A percentile compares a stretch with the other conserved stretches of the same genome.
Conservation (phyloP, 306 rosid species). For the Cyamopsis tetragonoloba region DNA sequence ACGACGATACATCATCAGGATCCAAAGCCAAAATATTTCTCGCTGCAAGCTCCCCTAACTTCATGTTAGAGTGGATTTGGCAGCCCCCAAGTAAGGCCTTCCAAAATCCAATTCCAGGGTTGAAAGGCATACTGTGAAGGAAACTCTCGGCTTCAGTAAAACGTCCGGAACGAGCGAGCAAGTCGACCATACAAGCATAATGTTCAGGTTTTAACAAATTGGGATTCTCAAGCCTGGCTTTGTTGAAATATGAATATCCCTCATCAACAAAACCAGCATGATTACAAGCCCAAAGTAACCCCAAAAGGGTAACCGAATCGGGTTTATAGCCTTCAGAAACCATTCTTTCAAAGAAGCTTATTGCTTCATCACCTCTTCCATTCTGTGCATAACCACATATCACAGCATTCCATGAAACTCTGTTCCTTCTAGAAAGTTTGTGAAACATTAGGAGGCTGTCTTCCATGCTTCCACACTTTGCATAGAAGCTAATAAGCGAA, state of each 20-base stretch:
- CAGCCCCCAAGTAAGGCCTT: constrained; percentile 94
- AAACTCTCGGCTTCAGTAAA: constrained; percentile 63
- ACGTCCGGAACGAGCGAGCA: constrained; percentile 70
- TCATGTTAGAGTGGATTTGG: constrained; percentile 67
- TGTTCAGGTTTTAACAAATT: constrained; percentile 68
- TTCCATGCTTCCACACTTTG: constrained; percentile 87
- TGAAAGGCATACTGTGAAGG: constrained; percentile 52
- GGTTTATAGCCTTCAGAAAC: constrained; percentile 41
- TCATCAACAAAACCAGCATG: constrained; percentile 73
- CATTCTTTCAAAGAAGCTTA: constrained; percentile 65
- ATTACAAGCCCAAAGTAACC: constrained; percentile 90
- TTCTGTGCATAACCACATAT: constrained; percentile 91
- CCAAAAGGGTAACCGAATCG: constrained; percentile 63
- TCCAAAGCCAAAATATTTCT: constrained; percentile 62
- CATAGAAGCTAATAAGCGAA: constrained; percentile 70
- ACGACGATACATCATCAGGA: constrained; percentile 78
- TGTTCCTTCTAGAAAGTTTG: constrained; percentile 43
- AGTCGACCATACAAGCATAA: constrained; percentile 90
- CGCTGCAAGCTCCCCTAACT: constrained; percentile 73
- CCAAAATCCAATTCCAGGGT: constrained; percentile 92
- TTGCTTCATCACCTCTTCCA: constrained; percentile 75
- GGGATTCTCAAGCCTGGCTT: constrained; percentile 44
- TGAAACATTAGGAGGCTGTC: constrained; percentile 60
- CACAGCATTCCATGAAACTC: constrained; percentile 88
- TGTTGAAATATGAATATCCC: constrained; percentile 65